Evolutionary conservation across 2,329 filamentous ascomycete species (phyloP).

Genomic region (Zasmidium cellare): DNA sequence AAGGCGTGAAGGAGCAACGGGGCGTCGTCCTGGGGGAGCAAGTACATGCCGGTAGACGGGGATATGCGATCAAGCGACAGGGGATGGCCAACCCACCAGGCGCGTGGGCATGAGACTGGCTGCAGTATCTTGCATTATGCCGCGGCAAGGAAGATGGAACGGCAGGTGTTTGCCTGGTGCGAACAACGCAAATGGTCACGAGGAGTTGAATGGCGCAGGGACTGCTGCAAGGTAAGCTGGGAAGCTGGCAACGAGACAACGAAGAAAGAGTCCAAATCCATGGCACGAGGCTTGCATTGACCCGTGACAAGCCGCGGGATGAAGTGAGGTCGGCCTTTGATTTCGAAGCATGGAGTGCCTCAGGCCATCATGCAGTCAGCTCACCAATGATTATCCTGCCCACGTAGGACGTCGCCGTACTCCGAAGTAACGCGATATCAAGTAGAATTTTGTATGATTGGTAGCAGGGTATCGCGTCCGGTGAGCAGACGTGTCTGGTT

Average conservation of each 20-base stretch:
- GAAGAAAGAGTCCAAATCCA: no score
- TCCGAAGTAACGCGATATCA: neutral
- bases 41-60: neutral
- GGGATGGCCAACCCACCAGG: neutral
- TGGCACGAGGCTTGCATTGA: neutral
- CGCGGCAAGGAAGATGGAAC: neutral
- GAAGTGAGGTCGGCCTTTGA: neutral
- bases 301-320: neutral
- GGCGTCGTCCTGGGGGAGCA: neutral
- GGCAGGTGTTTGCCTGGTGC: neutral
- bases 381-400: neutral
- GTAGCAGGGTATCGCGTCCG: neutral
- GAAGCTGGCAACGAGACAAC: neutral
- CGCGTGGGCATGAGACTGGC: neutral
- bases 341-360: neutral
- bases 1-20: neutral
- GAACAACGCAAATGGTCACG: neutral
- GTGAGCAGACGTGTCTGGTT: neutral
- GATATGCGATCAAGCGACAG: neutral
- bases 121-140: neutral
- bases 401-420: neutral
- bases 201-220: neutral
- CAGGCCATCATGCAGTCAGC: neutral
- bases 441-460: neutral
- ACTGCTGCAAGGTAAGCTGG: neutral